Conservation (phyloP, 108 stramenopile species). For the Conticribra guillardii region DNA sequence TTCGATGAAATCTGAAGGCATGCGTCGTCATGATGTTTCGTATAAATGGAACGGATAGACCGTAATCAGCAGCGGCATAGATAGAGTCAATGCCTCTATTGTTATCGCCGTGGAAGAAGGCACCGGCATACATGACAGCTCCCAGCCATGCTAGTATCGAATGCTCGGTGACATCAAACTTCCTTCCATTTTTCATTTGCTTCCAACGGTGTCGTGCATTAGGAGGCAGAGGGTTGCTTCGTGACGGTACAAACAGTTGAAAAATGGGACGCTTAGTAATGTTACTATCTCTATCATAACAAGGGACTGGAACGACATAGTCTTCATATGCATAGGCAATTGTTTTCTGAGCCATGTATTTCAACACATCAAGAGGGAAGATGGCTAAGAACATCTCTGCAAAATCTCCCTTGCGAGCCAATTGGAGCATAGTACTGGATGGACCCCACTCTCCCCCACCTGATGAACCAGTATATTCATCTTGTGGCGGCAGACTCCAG, state of each 20-base stretch:
- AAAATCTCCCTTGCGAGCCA: not conserved
- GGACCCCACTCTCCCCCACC: not conserved
- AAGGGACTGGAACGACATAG: not conserved
- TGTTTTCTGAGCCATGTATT: not conserved
- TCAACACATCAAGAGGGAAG: not conserved
- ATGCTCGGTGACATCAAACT: not conserved
- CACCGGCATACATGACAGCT: slow-evolving; percentile 1
- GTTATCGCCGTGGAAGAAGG: slow-evolving; percentile 5
- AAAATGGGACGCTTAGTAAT: not conserved
- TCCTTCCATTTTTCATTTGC: not conserved
- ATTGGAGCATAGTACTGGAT: slow-evolving; percentile 6
- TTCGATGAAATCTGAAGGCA: slow-evolving; percentile 6
- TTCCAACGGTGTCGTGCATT: slow-evolving; percentile 9
- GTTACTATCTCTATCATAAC: slow-evolving; percentile 11
- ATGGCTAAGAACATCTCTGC: not conserved
- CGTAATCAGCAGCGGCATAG: not conserved
- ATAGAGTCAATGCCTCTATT: slow-evolving; percentile 1
- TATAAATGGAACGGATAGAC: slow-evolving; percentile 9
- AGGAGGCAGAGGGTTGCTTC: not conserved
- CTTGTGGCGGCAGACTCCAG: not conserved
- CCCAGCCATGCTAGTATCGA: slow-evolving; percentile 3
- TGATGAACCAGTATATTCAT: slow-evolving; percentile 6
- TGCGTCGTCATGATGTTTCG: slow-evolving; percentile 9
- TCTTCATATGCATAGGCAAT: not conserved
- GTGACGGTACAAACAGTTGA: not conserved